Evolutionary conservation across 2,329 filamentous ascomycete species (phyloP), one percentile per base, ranked within the genome.

Genomic region (Aspergillus tamarii): DNA sequence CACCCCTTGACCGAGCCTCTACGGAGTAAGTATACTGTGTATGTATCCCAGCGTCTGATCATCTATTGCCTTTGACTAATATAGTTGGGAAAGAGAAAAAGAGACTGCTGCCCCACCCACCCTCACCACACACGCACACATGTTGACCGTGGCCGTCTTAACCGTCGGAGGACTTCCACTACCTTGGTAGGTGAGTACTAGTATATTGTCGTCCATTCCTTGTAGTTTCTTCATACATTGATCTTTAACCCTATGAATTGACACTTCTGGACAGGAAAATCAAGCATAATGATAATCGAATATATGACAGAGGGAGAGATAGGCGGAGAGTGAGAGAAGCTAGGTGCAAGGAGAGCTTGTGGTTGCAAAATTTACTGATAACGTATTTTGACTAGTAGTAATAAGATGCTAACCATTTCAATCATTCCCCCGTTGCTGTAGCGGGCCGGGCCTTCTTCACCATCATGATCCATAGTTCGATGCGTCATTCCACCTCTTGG

Each of bases 361-460:
- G 48, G 28, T 6, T 10, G 48, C 16, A 52, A 52, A 52, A 11
- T 32, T 32, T 52, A 32, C 48, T 16, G 19, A 21, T 26, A 21
- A 8, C 21, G 45, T 23, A 48, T 28, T 46, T n/a, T 28, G 26
- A 50, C 26, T 26, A 5, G 26, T 26, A 26, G 26, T 26, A 26
- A 10, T 12, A 28, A 50, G 12, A 46, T 46, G 21, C 21, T 46
- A 46, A 46, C 45, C n/a, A 46, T 23, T 36, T 36, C 34, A 36
- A 36, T 14, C 34, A 36, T 30, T 30, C 28, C 55, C 48, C 45
- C 50, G 46, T 60, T 60, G 55, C 57, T 45, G 48, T 60, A 55
- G 58, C 66, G 66, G 66, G 62, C 66, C 66, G 66, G 66, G 54
- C 63, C 67, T 64, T 67, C 43, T 62, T 61, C 56, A 59, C 30